Percentiles rank a stretch among this genome's conserved stretches.
These are phyloP conservation scores for Penicillium sp. DNA, from an alignment of 2,329 filamentous ascomycete genomes.

Conservation along the genomic window DNA sequence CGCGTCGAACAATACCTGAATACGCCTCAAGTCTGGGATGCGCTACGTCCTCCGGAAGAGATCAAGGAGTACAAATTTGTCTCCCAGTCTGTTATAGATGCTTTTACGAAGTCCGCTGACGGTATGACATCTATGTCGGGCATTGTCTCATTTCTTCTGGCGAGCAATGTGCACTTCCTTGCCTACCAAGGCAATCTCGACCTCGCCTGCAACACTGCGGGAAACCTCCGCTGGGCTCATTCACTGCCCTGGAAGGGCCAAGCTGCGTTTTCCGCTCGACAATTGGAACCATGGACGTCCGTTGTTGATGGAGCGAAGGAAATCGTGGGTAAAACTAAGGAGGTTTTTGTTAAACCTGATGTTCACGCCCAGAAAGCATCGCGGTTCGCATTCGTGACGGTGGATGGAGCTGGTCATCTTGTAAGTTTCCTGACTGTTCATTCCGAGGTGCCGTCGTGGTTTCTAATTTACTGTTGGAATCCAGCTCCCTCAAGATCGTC, in stretches of 20 bases:
- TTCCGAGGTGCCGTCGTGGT: neutral
- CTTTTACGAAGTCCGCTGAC: slow-evolving; percentile 24
- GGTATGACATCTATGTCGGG: slow-evolving; percentile 18
- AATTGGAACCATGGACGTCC: slow-evolving; percentile 25
- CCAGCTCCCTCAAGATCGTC: slow-evolving; percentile 21
- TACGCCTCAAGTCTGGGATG: slow-evolving; percentile 21
- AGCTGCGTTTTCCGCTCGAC: slow-evolving; percentile 25
- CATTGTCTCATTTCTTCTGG: slow-evolving; percentile 15
- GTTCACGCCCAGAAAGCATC: neutral
- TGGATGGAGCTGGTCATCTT: slow-evolving; percentile 23
- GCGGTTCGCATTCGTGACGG: slow-evolving; percentile 23
- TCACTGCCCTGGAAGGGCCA: slow-evolving; percentile 32
- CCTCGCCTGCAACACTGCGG: slow-evolving; percentile 34
- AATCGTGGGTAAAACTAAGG: slow-evolving; percentile 14
- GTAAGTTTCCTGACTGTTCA: slow-evolving; percentile 13
- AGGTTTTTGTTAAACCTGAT: slow-evolving; percentile 5
- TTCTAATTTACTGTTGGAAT: neutral
- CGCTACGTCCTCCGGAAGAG: slow-evolving; percentile 21
- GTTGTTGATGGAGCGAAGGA: slow-evolving; percentile 15
- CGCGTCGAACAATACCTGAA: slow-evolving; percentile 30
- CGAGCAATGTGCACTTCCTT: slow-evolving; percentile 26
- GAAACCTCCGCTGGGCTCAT: slow-evolving; percentile 29
- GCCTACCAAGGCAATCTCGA: slow-evolving; percentile 33
- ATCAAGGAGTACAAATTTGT: slow-evolving; percentile 21
- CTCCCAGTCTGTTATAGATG: slow-evolving; percentile 13